phyloP scores from a whole-genome alignment of 1,284 basidiomycete genomes.

The Ceratobasidium sp. region DNA sequence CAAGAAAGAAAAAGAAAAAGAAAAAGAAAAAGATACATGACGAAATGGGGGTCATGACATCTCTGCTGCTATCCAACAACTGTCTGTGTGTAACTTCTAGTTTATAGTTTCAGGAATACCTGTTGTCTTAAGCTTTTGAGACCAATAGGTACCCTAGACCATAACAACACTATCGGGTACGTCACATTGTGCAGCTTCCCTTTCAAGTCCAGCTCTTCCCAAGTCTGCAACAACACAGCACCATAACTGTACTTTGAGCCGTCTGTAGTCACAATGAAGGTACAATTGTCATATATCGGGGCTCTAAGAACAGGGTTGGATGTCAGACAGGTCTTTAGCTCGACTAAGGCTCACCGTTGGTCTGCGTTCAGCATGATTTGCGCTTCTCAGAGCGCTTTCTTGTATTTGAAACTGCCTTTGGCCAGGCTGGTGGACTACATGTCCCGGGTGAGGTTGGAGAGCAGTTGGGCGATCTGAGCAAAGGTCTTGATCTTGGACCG shows the following conservation, averaged over 20 bases:
- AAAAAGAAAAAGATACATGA: no score
- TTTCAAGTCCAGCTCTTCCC: slow-evolving; percentile 6
- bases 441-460: slow-evolving; percentile 53
- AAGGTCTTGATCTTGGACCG: slow-evolving; percentile 46
- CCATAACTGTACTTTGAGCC: slow-evolving; percentile 57
- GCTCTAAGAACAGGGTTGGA: slow-evolving; percentile 55
- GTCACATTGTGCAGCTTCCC: background rate
- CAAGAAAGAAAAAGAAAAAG: no score
- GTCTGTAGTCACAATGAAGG: slow-evolving; percentile 59
- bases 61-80: slow-evolving; percentile 48
- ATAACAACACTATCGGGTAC: no score
- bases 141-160: no score
- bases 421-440: background rate
- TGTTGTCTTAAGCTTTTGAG: no score
- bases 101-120: no score
- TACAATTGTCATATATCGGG: slow-evolving; percentile 55
- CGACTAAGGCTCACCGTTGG: slow-evolving; percentile 55
- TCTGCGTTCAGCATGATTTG: slow-evolving; percentile 52
- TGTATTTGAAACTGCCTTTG: slow-evolving; percentile 29
- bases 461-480: slow-evolving; percentile 49
- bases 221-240: slow-evolving; percentile 54
- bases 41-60: no score
- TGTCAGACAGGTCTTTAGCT: slow-evolving; percentile 53
- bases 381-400: slow-evolving; percentile 35
- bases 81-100: slow-evolving; percentile 50